Base-by-base conservation (phyloP, 306 rosid genomes). In the Vigna radiata region DNA sequence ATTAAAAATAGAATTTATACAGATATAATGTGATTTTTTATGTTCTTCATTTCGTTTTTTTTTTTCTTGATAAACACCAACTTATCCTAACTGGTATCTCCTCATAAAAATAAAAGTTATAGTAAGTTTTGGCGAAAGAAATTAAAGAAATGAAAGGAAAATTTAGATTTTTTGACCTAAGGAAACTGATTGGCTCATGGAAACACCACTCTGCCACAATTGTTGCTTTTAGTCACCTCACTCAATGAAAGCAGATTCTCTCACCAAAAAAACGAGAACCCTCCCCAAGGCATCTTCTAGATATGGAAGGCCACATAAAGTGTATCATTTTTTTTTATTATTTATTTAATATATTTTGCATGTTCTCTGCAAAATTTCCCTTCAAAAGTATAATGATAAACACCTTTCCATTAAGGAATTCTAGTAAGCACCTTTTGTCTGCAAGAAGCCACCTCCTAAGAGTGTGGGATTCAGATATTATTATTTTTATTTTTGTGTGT, bases 391-490 rank as follows among this genome's bases (percentile, higher is more conserved):
- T 87, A 82, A 88, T 82, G 81, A 86, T 84, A 89, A 83, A 81
- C 76, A 82, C 82, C 89, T 87, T 90, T 90, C 63, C 52, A 85
- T 77, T 62, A 82, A 82, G 79, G 86, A 85, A 87, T 84, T 90
- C 80, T 27, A 61, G 73, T 75, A 37, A 87, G 67, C 70, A 84
- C 96, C 96, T 92, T 92, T 90, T 90, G 90, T 90, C 87, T 73
- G 73, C 85, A 72, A 78, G 88, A 90, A 90, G 96, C 88, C 88
- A 84, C 83, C 85, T 87, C 90, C 94, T 90, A 85, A 90, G 91
- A 89, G 88, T 87, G 86, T 83, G 91, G 92, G 82, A 86, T 84
- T 87, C 85, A 81, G 83, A 10, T 44, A 44, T 44, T 44, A 44
- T 43, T 43, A 25, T 25, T 25, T 25, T 25, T 25, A 25, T 2